Base-by-base conservation (phyloP, 2,329 filamentous ascomycete species). In the Cladosporium phlei region DNA sequence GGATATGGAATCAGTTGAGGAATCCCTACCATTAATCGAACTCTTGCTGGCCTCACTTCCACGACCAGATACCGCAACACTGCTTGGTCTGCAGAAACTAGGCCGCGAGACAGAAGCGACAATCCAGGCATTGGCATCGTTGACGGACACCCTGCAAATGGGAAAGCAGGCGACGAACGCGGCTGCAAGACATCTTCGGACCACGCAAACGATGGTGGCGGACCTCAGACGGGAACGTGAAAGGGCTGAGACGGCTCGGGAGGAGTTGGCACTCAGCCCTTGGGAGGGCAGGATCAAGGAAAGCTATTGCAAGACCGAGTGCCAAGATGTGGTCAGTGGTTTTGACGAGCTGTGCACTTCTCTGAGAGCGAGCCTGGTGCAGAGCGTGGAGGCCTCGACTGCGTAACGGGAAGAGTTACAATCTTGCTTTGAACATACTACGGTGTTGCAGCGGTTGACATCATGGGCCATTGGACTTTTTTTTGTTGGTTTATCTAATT, bases 141-240 rank as follows among this genome's bases (percentile, higher is more conserved):
- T 98, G 4, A 88, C 87, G 5, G 93, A 98, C 64, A 90, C 88
- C 3, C 75, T 98, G 25, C 91, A 97, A 67, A 95, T 97, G 84
- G 89, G 86, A 24, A 83, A 88, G 10, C 91, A 97, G 67, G 86
- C 87, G 1, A 93, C 88, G 0, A 85, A 82, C 3, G 85, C 85
- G 8, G 93, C 91, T 2, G 83, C 85, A 2, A 76, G 93, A 46
- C 79, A 88, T 34, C 71, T 98, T 42, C 84, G 85, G 56, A 86
- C 82, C 27, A 89, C 88, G 5, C 86, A 85, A 57, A 90, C 95
- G 63, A 80, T 95, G 51, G 84, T 97, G 1, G 80, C 83, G 2
- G 91, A 96, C 58, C 83, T 96, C 72, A 79, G 83, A 53, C 79
- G 80, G 49, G 93, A 97, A 59, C 83, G 88, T 50, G 88, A 95